A percentile compares a stretch with the other conserved stretches of the same genome.
These are phyloP conservation scores for Ophiostoma montium DNA, from an alignment of 2,329 filamentous ascomycete species.

Conservation along the genomic window DNA sequence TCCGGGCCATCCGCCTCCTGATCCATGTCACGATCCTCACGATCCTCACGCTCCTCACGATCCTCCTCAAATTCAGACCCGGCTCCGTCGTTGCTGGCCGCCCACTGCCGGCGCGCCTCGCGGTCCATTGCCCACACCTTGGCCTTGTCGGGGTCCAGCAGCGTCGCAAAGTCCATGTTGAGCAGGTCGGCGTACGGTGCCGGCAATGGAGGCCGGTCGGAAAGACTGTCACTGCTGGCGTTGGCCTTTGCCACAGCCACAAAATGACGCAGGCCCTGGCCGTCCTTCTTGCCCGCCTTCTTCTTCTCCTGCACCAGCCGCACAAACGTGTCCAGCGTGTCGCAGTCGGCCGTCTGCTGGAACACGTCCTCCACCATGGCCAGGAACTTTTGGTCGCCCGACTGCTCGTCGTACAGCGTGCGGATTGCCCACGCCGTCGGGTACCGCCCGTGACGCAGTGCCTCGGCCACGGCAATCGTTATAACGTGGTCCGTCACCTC, in stretches of 20 bases:
- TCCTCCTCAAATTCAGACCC: too few relatives aligned
- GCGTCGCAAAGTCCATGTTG: constrained; percentile 24
- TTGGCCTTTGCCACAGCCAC: constrained; percentile 30
- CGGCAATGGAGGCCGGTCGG: constrained; percentile 28
- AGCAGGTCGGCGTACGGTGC: constrained; percentile 37
- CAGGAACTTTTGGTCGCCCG: constrained; percentile 35
- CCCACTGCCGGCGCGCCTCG: neutral
- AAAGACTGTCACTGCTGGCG: constrained; percentile 21
- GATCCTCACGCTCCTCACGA: constrained; percentile 16
- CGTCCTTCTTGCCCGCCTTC: constrained; percentile 38
- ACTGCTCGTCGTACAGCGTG: constrained; percentile 44
- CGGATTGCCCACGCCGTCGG: constrained; percentile 49
- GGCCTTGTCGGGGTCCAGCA: constrained; percentile 6
- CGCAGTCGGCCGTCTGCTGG: constrained; percentile 38
- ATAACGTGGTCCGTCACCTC: constrained; percentile 38
- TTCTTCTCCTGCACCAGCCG: constrained; percentile 39
- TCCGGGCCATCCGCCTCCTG: too few relatives aligned
- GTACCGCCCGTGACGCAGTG: constrained; percentile 40
- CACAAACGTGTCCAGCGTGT: constrained; percentile 37
- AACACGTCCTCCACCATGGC: constrained; percentile 44
- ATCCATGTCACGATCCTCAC: too few relatives aligned
- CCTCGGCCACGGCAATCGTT: constrained; percentile 43
- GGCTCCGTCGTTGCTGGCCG: constrained; percentile 19
- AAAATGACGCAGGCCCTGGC: constrained; percentile 40
- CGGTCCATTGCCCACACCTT: neutral